These are phyloP conservation scores for Astrothelium macrocarpum DNA, from an alignment of 495 filamentous ascomycete genomes.

Conservation along the genomic window DNA sequence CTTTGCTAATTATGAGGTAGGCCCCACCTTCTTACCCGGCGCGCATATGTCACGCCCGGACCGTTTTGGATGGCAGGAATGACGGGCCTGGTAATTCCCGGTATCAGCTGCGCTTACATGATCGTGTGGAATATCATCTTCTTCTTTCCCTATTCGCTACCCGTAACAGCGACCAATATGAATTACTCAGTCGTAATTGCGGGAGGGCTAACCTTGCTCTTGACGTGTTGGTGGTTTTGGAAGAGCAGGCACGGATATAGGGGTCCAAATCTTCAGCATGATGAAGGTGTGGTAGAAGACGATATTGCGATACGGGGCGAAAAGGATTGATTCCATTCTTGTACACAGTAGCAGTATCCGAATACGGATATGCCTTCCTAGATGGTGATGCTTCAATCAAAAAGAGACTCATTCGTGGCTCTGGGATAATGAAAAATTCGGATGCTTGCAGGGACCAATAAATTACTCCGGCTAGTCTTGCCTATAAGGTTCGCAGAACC, in stretches of 20 bases:
- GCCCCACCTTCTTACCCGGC: slow-evolving; percentile 56
- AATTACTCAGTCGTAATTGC: slow-evolving; percentile 3
- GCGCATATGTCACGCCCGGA: slow-evolving; percentile 54
- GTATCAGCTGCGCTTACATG: slow-evolving; percentile 52
- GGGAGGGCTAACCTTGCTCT: background rate
- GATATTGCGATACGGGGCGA: background rate
- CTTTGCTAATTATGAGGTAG: background rate
- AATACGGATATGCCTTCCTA: background rate
- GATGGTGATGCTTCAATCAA: background rate
- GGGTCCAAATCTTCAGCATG: background rate
- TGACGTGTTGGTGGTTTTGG: slow-evolving; percentile 5
- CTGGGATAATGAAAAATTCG: too few relatives aligned
- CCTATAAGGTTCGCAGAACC: background rate
- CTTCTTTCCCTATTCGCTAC: slow-evolving; percentile 47
- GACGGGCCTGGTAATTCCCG: slow-evolving; percentile 51
- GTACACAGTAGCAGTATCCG: too few relatives aligned
- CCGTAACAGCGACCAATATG: slow-evolving; percentile 51
- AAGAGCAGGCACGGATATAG: background rate
- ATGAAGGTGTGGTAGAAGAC: background rate
- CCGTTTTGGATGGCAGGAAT: slow-evolving; percentile 55
- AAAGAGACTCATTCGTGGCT: background rate
- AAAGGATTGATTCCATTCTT: background rate
- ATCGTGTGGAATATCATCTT: slow-evolving; percentile 58
- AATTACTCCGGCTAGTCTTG: background rate
- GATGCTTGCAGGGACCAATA: background rate